Conservation (phyloP, 176 grass and related monocot species). For the Tillandsia leiboldiana region DNA sequence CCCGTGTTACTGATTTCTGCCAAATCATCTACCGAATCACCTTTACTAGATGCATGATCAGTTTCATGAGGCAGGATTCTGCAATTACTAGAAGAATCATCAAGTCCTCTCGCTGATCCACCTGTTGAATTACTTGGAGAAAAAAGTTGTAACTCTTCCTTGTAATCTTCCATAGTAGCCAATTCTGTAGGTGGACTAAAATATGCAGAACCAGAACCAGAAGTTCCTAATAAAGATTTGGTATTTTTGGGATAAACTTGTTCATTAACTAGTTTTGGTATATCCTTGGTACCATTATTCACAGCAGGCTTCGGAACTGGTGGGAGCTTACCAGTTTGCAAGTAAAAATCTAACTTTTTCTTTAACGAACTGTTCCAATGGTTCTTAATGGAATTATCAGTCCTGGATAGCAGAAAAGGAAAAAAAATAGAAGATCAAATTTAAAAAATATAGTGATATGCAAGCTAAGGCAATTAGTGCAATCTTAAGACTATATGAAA, state of each 20-base stretch:
- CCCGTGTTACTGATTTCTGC: conserved; percentile 2
- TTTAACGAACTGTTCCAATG: conserved; percentile 99
- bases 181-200: conserved; percentile 20
- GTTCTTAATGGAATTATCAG: conserved; percentile 98
- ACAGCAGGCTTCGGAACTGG: conserved; percentile 24
- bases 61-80: conserved; percentile 7
- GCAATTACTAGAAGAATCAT: conserved; percentile 37
- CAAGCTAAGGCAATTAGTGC: not conserved
- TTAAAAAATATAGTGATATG: not conserved
- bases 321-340: conserved; percentile 24
- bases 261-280: conserved; percentile 6
- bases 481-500: too few species aligned
- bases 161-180: conserved; percentile 28
- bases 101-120: conserved; percentile 17
- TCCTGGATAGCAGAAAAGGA: conserved; percentile 44
- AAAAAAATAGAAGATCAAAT: conserved; percentile 6
- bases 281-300: conserved; percentile 38
- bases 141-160: conserved; percentile 17
- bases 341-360: conserved; percentile 70
- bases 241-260: conserved; percentile 26
- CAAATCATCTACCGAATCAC: conserved; percentile 15
- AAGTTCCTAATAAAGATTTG: conserved; percentile 16
- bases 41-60: conserved; percentile 1
- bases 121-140: conserved; percentile 23
- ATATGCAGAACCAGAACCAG: conserved; percentile 24